Evolutionary conservation across 176 grass and related monocot species (phyloP).

Genomic region (Juncus inflexus): DNA sequence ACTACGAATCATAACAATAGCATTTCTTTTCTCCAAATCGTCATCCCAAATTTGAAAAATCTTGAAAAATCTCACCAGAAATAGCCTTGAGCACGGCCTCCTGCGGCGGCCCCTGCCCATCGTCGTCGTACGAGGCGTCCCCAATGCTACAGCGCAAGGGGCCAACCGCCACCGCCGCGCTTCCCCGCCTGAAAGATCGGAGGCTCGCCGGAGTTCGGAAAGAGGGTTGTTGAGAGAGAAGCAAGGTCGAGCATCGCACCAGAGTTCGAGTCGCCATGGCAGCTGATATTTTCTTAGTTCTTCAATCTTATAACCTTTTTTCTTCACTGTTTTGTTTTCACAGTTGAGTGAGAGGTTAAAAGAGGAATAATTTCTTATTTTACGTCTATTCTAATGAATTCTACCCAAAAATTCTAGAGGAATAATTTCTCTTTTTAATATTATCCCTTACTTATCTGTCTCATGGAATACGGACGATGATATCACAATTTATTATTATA

Average conservation of each 20-base stretch:
- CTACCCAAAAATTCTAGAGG: too few species aligned
- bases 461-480: too few species aligned
- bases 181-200: background rate
- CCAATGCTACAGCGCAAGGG: slow-evolving; percentile 32
- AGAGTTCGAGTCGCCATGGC: slow-evolving; percentile 29
- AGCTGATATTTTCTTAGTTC: background rate
- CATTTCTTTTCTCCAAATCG: background rate
- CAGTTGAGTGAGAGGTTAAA: too few species aligned
- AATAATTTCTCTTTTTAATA: too few species aligned
- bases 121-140: background rate
- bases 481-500: too few species aligned
- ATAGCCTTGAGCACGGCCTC: slow-evolving; percentile 74
- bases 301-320: too few species aligned
- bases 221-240: slow-evolving; percentile 18
- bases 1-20: background rate
- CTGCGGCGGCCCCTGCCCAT: slow-evolving; percentile 51
- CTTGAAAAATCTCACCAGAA: slow-evolving; percentile 38
- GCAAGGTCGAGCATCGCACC: slow-evolving; percentile 20
- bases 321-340: too few species aligned
- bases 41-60: background rate
- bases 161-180: slow-evolving; percentile 3
- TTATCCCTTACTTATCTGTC: too few species aligned
- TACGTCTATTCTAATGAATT: too few species aligned
- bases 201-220: background rate
- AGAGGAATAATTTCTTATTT: too few species aligned